Evolutionary conservation across 2,329 filamentous ascomycete genomes (phyloP), one percentile per base, ranked within the genome.

Genomic region (Aspergillus sp.): DNA sequence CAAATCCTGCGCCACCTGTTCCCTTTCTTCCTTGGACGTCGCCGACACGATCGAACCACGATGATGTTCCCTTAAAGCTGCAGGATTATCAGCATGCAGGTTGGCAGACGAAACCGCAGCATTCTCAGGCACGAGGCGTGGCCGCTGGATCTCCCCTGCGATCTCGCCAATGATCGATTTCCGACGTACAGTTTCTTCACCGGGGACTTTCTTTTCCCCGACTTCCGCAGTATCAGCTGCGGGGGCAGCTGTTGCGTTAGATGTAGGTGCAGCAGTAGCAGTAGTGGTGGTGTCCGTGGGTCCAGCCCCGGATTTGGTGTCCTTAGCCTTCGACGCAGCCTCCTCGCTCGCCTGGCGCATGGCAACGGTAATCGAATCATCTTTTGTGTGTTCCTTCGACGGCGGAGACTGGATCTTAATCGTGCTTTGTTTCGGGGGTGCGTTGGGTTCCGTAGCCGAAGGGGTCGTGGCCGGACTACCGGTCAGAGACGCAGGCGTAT

Each of bases 271-370:
- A 30, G 9, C 27, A 10, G 41, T 15, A 7, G 53, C 49, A 12
- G 53, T 42, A 4, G 48, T 48, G 10, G 53, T 42, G 3, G 48
- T 48, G 30, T 45, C 56, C 27, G 42, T 39, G 41, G 44, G 30
- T 27, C 47, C 23, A 15, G 53, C 46, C 30, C 43, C 55, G 25
- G 25, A 30, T 37, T 53, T 39, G 37, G 54, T 46, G 47, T 65
- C 60, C 44, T 69, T 70, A 2, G 67, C 69, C 50, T 65, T 66
- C 32, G 63, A 59, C 12, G 67, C 66, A 33, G 67, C 68, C 48
- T 70, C 61, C 33, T 67, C 65, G 37, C 72, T 67, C 2, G 72
- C 71, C 56, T 74, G 71, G 43, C 72, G 63, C 45, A 75, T 54
- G 2, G 72, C 66, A 7, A 69, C 51, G 1, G 68, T 64, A n/a